phyloP scores from a whole-genome alignment of 495 filamentous ascomycete species.

The Trichoderma asperelloides region DNA sequence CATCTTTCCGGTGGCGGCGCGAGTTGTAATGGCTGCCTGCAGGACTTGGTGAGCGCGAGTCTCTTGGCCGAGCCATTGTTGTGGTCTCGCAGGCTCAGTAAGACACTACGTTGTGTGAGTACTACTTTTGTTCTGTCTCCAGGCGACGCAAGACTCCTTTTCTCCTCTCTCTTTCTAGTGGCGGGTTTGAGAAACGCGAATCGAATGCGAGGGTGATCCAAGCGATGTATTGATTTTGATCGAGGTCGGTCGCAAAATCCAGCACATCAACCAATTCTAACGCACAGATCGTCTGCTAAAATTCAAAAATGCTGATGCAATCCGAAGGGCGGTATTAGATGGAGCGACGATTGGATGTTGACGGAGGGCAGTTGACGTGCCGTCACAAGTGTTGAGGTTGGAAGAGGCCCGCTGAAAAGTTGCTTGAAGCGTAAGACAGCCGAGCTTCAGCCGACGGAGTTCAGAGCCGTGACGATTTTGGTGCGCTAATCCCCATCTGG shows the following conservation, averaged over 20 bases:
- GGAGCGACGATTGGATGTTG: not conserved
- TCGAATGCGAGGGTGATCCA: not conserved
- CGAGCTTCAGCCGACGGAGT: not conserved
- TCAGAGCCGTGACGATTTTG: not conserved
- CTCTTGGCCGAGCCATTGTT: constrained; percentile 76
- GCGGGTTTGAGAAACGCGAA: not conserved
- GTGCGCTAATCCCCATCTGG: not conserved
- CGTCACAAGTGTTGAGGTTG: not conserved
- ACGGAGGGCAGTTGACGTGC: not conserved
- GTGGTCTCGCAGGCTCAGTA: constrained; percentile 10
- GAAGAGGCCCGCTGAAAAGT: not conserved
- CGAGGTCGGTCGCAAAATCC: not conserved
- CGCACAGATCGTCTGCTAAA: no score
- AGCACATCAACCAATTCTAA: not conserved
- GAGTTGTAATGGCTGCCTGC: constrained; percentile 78
- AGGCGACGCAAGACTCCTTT: not conserved
- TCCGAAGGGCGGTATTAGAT: not conserved
- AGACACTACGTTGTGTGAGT: constrained; percentile 6
- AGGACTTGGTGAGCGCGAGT: constrained; percentile 93
- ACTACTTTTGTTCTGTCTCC: constrained; percentile 3
- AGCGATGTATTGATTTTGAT: not conserved
- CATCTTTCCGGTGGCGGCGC: constrained; percentile 63
- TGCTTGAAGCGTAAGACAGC: not conserved
- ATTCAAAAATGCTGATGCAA: not conserved
- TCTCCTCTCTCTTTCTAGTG: not conserved